Conservation (phyloP, 75 land plant species). For the Ceratopteris richardii region DNA sequence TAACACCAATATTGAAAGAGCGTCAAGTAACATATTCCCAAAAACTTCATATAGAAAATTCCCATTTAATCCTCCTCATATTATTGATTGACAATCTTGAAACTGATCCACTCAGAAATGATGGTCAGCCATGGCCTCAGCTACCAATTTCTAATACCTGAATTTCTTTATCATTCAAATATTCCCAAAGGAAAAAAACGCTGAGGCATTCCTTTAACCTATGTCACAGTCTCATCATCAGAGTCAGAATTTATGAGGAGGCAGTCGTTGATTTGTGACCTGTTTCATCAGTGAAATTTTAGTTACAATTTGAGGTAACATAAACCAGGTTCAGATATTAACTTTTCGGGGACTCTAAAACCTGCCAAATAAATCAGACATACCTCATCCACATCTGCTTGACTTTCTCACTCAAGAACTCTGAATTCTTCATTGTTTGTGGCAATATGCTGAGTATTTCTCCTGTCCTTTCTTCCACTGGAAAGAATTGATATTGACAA, state of each 20-base stretch:
- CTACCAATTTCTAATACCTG: no score
- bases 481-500: conserved; percentile 68
- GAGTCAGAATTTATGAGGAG: conserved; percentile 17
- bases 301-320: background rate
- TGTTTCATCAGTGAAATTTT: conserved; percentile 7
- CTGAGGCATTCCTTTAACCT: no score
- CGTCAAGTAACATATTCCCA: no score
- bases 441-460: conserved; percentile 43
- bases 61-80: no score
- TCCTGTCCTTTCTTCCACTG: conserved; percentile 5
- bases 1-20: no score
- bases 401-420: conserved; percentile 4
- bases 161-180: no score
- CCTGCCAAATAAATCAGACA: conserved; percentile 2
- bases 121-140: no score
- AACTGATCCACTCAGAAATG: no score
- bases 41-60: no score
- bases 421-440: conserved; percentile 27
- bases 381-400: conserved; percentile 49
- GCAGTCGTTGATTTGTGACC: conserved; percentile 24
- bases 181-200: no score
- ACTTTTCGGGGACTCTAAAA: no score
- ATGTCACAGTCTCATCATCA: background rate
- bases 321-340: conserved; percentile 3
- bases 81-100: no score